phyloP scores from a whole-genome alignment of 1,284 basidiomycete species.

The Phylloboletellus chloephorus region DNA sequence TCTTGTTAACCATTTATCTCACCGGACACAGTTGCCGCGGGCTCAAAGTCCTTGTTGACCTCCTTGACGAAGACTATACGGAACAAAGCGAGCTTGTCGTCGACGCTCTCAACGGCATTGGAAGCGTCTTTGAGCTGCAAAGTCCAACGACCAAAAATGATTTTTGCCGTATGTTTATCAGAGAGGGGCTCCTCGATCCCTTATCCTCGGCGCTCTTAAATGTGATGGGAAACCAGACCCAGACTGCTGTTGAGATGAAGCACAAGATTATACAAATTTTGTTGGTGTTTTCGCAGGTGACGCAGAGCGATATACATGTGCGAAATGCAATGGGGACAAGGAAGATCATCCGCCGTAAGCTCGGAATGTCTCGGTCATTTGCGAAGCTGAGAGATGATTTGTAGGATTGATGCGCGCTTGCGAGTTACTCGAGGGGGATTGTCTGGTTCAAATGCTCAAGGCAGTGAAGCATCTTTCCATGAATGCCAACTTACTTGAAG shows the following conservation, averaged over 20 bases:
- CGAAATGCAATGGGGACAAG: conserved; percentile 86
- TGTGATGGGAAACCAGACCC: conserved; percentile 73
- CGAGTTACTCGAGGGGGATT: conserved; percentile 76
- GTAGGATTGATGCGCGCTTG: conserved; percentile 80
- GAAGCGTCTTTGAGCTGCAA: conserved; percentile 91
- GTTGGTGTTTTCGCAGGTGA: conserved; percentile 91
- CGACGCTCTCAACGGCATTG: conserved; percentile 91
- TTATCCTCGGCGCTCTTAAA: conserved; percentile 85
- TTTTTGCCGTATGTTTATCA: conserved; percentile 97
- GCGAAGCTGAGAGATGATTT: conserved; percentile 10
- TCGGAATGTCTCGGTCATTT: conserved; percentile 1
- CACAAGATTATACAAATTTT: conserved; percentile 87
- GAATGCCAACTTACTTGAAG: conserved; percentile 83
- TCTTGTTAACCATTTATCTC: conserved; percentile 3
- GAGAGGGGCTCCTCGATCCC: conserved; percentile 91
- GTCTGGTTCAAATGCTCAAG: conserved; percentile 86
- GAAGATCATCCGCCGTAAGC: conserved; percentile 83
- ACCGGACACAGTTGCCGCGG: conserved; percentile 73
- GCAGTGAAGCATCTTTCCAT: conserved; percentile 96
- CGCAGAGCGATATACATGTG: conserved; percentile 90
- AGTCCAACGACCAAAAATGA: conserved; percentile 96
- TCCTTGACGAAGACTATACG: conserved; percentile 93
- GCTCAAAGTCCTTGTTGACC: conserved; percentile 88
- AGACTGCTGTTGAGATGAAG: conserved; percentile 70
- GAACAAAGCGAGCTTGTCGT: conserved; percentile 89